These are phyloP conservation scores for Aspergillus versicolor DNA, from an alignment of 2,329 filamentous ascomycete species.

Conservation along the genomic window DNA sequence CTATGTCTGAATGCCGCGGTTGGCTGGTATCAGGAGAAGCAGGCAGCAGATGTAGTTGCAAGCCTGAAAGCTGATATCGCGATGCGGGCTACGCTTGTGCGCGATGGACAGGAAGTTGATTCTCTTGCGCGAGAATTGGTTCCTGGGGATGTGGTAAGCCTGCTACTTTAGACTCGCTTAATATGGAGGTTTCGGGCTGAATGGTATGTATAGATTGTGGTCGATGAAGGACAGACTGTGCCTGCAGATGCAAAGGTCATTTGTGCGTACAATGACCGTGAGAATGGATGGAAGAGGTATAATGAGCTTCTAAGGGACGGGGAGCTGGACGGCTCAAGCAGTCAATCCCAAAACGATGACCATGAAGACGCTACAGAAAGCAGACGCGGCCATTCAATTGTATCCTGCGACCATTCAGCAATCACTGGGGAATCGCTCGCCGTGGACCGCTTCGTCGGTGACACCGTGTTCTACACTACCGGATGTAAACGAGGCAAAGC, in stretches of 20 bases:
- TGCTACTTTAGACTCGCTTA: conserved; percentile 7
- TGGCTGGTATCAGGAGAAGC: conserved; percentile 80
- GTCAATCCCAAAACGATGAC: conserved; percentile 15
- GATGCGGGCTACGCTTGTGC: conserved; percentile 67
- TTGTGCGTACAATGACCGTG: conserved; percentile 65
- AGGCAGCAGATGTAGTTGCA: conserved; percentile 74
- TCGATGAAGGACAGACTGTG: conserved; percentile 70
- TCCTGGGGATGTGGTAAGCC: conserved; percentile 68
- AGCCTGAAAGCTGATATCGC: conserved; percentile 76
- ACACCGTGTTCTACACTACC: conserved; percentile 74
- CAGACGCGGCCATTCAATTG: conserved; percentile 60
- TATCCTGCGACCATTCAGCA: conserved; percentile 75
- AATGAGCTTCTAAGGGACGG: conserved; percentile 63
- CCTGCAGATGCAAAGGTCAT: conserved; percentile 70
- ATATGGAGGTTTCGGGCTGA: neutral
- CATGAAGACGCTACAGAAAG: conserved; percentile 5
- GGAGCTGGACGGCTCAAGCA: conserved; percentile 51
- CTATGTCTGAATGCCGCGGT: conserved; percentile 71
- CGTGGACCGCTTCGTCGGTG: conserved; percentile 67
- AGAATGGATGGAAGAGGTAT: conserved; percentile 65
- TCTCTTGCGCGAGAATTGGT: conserved; percentile 71
- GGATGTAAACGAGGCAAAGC: conserved; percentile 79
- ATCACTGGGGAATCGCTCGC: conserved; percentile 79
- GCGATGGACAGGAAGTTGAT: conserved; percentile 64
- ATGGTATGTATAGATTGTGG: conserved; percentile 53